Percentiles rank a stretch among this genome's conserved stretches.
Evolutionary conservation across 495 filamentous ascomycete species (phyloP).

Genomic region (Cetradonia linearis): DNA sequence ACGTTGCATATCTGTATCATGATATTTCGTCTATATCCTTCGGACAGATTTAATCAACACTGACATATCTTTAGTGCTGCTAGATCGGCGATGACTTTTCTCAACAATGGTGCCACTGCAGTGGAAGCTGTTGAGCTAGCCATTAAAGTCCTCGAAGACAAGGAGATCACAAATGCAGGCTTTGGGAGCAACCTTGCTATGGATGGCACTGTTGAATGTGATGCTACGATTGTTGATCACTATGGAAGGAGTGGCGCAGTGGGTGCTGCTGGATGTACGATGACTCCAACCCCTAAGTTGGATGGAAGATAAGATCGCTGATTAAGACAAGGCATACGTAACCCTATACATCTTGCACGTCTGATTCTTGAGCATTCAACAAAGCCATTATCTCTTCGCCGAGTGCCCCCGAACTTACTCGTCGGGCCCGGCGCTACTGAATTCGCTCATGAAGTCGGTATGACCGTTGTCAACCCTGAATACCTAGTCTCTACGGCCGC

Average conservation of each 20-base stretch:
- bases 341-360: conserved; percentile 81
- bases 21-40: background rate
- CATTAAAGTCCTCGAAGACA: conserved; percentile 76
- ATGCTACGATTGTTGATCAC: conserved; percentile 87
- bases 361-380: conserved; percentile 66
- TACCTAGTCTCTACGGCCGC: conserved; percentile 63
- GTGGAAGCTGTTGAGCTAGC: conserved; percentile 90
- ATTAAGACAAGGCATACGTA: conserved; percentile 61
- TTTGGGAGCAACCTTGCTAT: conserved; percentile 92
- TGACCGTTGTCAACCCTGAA: conserved; percentile 60
- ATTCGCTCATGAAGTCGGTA: conserved; percentile 69
- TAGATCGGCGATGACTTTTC: conserved; percentile 63
- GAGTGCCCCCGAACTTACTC: conserved; percentile 87
- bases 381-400: conserved; percentile 61
- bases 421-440: conserved; percentile 73
- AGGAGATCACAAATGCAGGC: conserved; percentile 91
- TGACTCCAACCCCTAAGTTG: background rate
- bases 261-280: conserved; percentile 79
- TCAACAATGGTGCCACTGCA: conserved; percentile 67
- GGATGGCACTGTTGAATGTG: conserved; percentile 84
- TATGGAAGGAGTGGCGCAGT: conserved; percentile 83
- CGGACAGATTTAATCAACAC: background rate
- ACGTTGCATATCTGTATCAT: background rate
- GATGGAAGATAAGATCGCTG: conserved; percentile 8
- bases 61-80: conserved; percentile 54